A percentile compares a stretch with the other conserved stretches of the same genome.
phyloP scores from a whole-genome alignment of 257 asterid genomes.

The Catharanthus roseus region DNA sequence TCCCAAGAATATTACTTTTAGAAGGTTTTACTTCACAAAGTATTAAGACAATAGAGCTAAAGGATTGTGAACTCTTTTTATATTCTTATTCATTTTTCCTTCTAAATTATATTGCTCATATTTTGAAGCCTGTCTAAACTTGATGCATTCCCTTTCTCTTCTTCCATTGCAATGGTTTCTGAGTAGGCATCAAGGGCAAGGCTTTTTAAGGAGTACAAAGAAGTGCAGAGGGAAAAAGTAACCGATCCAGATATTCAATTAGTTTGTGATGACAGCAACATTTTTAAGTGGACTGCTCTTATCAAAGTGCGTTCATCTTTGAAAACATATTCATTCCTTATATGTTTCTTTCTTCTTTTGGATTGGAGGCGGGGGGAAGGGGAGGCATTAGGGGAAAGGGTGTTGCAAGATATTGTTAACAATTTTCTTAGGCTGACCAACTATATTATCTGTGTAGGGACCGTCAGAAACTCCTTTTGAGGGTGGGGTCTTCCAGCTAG shows the following conservation, averaged over 20 bases:
- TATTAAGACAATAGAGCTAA: background rate
- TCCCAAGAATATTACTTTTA: background rate
- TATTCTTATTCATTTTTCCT: background rate
- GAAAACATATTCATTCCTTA: background rate
- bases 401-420: background rate
- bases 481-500: slow-evolving; percentile 97
- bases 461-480: slow-evolving; percentile 97
- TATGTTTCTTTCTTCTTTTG: background rate
- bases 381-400: background rate
- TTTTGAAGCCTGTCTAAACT: background rate
- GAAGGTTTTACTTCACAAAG: background rate
- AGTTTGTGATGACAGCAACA: slow-evolving; percentile 88
- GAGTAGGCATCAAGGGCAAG: slow-evolving; percentile 93
- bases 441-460: slow-evolving; percentile 43
- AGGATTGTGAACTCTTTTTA: background rate
- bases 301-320: slow-evolving; percentile 46
- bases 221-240: slow-evolving; percentile 86
- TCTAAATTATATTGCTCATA: background rate
- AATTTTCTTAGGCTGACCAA: slow-evolving; percentile 17
- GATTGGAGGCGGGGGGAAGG: background rate
- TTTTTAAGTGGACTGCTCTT: slow-evolving; percentile 97
- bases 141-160: background rate
- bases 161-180: background rate
- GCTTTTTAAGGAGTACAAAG: slow-evolving; percentile 94
- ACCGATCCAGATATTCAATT: slow-evolving; percentile 97